A percentile compares a stretch with the other conserved stretches of the same genome.
Conservation (phyloP, 306 rosid genomes). For the Vigna nakashimae region DNA sequence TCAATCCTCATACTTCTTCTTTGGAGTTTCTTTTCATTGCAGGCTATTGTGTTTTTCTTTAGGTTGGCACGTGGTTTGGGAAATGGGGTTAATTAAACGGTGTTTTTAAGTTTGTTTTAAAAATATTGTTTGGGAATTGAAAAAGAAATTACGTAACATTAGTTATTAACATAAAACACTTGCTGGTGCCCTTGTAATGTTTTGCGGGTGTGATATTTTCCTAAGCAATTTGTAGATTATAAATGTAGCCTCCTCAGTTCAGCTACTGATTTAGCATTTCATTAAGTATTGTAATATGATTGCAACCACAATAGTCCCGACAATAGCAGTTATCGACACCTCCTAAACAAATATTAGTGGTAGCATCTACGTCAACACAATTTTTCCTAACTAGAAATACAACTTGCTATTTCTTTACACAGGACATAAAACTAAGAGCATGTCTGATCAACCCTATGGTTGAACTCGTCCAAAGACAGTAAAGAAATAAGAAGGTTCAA, state of each 20-base stretch:
- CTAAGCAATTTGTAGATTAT: no score
- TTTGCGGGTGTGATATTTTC: no score
- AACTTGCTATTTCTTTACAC: neutral
- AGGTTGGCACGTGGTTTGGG: no score
- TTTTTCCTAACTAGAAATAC: neutral
- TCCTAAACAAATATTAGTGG: neutral
- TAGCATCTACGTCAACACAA: neutral
- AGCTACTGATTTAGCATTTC: neutral
- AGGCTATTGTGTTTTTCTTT: no score
- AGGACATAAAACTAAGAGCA: neutral
- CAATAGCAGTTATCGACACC: neutral
- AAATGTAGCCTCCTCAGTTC: neutral
- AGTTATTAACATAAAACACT: no score
- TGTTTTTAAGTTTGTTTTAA: neutral
- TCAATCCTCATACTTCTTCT: no score
- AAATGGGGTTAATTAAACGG: no score
- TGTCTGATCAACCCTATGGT: neutral
- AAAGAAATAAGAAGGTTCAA: neutral
- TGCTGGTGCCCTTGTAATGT: no score
- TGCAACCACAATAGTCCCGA: constrained; percentile 3
- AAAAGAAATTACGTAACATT: no score
- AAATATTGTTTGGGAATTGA: neutral
- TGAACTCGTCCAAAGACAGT: constrained; percentile 21
- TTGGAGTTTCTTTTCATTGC: no score
- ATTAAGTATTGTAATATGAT: neutral